Evolutionary conservation across 176 grass and related monocot genomes (phyloP), one percentile per base, ranked within the genome.

Genomic region (Oryza coarctata): DNA sequence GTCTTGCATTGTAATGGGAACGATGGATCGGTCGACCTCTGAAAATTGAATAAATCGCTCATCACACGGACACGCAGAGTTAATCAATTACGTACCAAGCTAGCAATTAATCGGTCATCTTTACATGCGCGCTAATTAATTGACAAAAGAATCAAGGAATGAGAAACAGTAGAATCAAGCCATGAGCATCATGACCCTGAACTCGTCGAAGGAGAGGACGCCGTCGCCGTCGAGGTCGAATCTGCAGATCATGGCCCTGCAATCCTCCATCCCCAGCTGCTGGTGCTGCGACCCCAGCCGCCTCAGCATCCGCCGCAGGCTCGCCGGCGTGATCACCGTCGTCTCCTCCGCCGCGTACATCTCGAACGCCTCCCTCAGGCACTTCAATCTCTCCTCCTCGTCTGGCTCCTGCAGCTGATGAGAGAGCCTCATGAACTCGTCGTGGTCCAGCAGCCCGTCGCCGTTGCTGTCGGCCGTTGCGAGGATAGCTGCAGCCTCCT

Each of bases 181-280:
- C 85, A 60, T 79, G 83, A 41, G 68, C 86, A 88, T 87, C 91
- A 93, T 93, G 69, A 87, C 49, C 78, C 71, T 90, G 79, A 94
- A 90, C 91, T 94, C 91, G 0, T 88, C 82, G 44, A 90, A 93
- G 1, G 85, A 80, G 25, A 93, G 78, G 0, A 85, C 87, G 27
- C 91, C 91, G 22, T 93, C 88, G 36, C 91, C 91, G 49, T 93
- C 31, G 65, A 93, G 82, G 28, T 94, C 91, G 22, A 90, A 94
- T 44, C 88, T 75, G 78, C 88, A 83, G 25, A 93, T 93, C 88
- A 93, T 93, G 74, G 77, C 65, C 50, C 31, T 69, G 88, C 91
- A 93, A 18, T 93, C 88, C 9, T 93, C 88, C 67, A 93, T 25
- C 4, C 15, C 45, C 68, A 83, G 12, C 64, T 17, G 71, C 27